Conservation (phyloP, 2,329 filamentous ascomycete species). For the Talaromyces sp. region DNA sequence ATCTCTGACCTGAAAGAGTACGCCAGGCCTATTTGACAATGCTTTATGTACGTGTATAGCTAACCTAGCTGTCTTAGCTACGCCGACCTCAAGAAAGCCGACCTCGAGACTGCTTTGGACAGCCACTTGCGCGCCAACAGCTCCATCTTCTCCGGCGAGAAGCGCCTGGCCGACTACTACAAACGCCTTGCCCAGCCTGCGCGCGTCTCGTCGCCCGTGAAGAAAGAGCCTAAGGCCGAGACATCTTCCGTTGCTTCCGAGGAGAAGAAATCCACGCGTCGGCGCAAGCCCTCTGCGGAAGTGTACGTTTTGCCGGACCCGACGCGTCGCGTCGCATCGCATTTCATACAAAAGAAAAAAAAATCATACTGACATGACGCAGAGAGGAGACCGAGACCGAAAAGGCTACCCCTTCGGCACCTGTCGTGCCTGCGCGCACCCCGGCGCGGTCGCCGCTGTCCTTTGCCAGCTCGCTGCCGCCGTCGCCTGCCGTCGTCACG, state of each 20-base stretch:
- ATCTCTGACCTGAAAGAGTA: slow-evolving; percentile 68
- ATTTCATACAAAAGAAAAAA: background rate
- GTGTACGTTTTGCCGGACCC: slow-evolving; percentile 13
- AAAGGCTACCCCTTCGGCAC: slow-evolving; percentile 46
- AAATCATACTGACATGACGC: slow-evolving; percentile 4
- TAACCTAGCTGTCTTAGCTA: slow-evolving; percentile 45
- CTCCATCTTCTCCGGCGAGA: slow-evolving; percentile 57
- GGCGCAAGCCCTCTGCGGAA: slow-evolving; percentile 39
- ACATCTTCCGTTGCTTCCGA: slow-evolving; percentile 18
- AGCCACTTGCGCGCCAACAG: slow-evolving; percentile 66
- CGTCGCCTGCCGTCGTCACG: slow-evolving; percentile 73
- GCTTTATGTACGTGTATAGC: no score
- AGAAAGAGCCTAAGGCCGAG: slow-evolving; percentile 40
- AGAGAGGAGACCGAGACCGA: slow-evolving; percentile 19
- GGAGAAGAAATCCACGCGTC: slow-evolving; percentile 30
- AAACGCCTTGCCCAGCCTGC: slow-evolving; percentile 41
- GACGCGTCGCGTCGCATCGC: slow-evolving; percentile 12
- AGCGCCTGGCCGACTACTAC: slow-evolving; percentile 70
- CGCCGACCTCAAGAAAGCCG: slow-evolving; percentile 67
- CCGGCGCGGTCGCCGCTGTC: slow-evolving; percentile 39
- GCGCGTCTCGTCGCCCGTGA: slow-evolving; percentile 42
- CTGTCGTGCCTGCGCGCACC: slow-evolving; percentile 32
- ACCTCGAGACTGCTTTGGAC: slow-evolving; percentile 71
- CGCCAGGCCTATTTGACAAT: slow-evolving; percentile 27
- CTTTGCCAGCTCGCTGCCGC: slow-evolving; percentile 65